These are phyloP conservation scores for Physaria fendleri DNA, from an alignment of 345 rosid species.

Conservation along the genomic window DNA sequence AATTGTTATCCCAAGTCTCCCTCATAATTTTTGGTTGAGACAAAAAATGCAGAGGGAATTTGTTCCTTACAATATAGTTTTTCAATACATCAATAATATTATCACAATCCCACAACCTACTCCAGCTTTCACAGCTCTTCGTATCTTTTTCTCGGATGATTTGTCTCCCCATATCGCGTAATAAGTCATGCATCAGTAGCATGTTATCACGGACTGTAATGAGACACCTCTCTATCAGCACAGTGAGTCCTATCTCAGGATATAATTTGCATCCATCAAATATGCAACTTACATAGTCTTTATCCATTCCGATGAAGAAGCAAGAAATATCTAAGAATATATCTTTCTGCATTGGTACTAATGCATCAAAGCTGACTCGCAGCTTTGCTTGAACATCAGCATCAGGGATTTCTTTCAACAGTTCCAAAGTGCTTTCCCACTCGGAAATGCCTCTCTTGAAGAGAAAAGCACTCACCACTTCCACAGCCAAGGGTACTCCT, in stretches of 20 bases:
- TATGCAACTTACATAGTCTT: constrained; percentile 2
- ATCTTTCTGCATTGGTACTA: neutral
- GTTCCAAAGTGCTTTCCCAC: neutral
- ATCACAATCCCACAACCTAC: constrained; percentile 20
- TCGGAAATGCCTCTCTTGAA: neutral
- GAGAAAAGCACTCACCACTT: constrained; percentile 24
- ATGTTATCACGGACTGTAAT: neutral
- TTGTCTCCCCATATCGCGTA: constrained; percentile 30
- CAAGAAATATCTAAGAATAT: constrained; percentile 25
- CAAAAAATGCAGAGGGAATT: neutral
- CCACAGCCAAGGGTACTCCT: constrained; percentile 31
- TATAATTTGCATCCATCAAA: constrained; percentile 18
- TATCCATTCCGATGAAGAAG: constrained; percentile 17
- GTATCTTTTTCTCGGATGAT: constrained; percentile 9
- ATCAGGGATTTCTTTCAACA: neutral
- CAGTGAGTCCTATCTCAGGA: neutral
- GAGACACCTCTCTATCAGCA: constrained; percentile 1
- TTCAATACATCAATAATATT: constrained; percentile 10
- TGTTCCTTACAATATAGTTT: too few relatives aligned
- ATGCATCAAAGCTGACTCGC: neutral
- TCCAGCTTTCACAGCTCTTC: constrained; percentile 10
- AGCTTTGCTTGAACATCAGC: neutral
- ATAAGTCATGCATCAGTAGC: constrained; percentile 24
- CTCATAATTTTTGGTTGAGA: neutral
- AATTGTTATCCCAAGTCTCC: neutral